Evolutionary conservation across 2,329 filamentous ascomycete genomes (phyloP), one percentile per base, ranked within the genome.

Genomic region (Fusarium nanum): DNA sequence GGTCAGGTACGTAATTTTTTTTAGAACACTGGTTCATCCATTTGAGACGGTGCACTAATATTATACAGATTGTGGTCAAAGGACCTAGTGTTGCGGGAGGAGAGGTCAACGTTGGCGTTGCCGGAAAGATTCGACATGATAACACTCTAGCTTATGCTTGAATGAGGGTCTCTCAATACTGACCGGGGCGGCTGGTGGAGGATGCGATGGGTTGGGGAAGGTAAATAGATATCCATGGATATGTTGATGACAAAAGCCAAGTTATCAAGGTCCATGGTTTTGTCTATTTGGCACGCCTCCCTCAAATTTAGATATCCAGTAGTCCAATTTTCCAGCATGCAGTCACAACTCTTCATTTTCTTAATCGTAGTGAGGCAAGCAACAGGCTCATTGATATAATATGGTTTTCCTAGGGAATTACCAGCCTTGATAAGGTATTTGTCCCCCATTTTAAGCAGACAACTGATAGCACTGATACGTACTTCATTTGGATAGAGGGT

Each of bases 31-130:
- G 12, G 16, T 22, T 20, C 23, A 23, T 27, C 30, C 32, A 11
- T 37, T 37, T n/a, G 10, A 16, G 7, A 20, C 16, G 11, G n/a
- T 27, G 23, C 25, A 45, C 72, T 75, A 40, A 75, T 54, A 25
- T 13, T 23, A 4, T 16, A 6, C 57, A 93, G 88, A 89, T 97
- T 72, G 82, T 90, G 40, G 91, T 91, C 6, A 85, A 85, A 34
- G 93, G 93, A 2, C 92, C 93, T 14, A 89, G 89, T 46, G 93
- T 97, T 16, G 88, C 89, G 54, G 91, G 90, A 44, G 86, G 85
- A 9, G 88, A 92, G 78, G 87, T 87, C 1, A 83, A 84, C 9
- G 79, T 95, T 28, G 89, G 91, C 7, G 84, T 91, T 13, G 80
- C 86, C 50, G 93, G 88, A 40, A 88, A 81, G 59, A 89, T 96